Conservation (phyloP, 192 early-diverging fungal species). For the Globomyces pollinis-pini region DNA sequence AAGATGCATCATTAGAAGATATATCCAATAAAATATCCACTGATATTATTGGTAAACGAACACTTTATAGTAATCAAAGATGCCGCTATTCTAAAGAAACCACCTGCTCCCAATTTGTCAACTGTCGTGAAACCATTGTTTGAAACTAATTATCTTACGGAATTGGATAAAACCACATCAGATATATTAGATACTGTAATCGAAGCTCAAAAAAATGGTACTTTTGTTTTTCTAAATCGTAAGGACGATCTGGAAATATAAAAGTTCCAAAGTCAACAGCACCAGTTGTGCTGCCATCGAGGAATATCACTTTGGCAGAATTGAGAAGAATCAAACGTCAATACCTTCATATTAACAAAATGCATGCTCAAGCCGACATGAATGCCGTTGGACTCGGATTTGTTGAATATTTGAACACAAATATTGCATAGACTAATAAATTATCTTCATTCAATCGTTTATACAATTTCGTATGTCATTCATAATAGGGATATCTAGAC, state of each 20-base stretch:
- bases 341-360: constrained; percentile 82
- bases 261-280: constrained; percentile 44
- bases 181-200: constrained; percentile 71
- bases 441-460: background rate
- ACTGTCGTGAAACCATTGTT: constrained; percentile 83
- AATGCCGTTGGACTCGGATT: constrained; percentile 71
- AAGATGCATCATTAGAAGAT: constrained; percentile 36
- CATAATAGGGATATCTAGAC: no score
- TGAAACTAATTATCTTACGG: constrained; percentile 85
- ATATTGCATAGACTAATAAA: constrained; percentile 46
- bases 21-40: constrained; percentile 37
- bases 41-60: constrained; percentile 71
- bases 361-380: constrained; percentile 68
- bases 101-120: constrained; percentile 75
- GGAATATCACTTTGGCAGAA: constrained; percentile 69
- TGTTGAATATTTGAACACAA: constrained; percentile 89
- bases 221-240: no score
- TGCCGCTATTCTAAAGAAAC: constrained; percentile 61
- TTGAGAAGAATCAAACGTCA: constrained; percentile 72
- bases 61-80: no score
- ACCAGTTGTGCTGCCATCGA: constrained; percentile 56
- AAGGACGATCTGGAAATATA: constrained; percentile 49
- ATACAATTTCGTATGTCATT: no score
- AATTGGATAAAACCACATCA: constrained; percentile 76
- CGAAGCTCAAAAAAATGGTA: constrained; percentile 67